Conservation (phyloP, 352 stramenopile species). For the Phytophthora quininea region DNA sequence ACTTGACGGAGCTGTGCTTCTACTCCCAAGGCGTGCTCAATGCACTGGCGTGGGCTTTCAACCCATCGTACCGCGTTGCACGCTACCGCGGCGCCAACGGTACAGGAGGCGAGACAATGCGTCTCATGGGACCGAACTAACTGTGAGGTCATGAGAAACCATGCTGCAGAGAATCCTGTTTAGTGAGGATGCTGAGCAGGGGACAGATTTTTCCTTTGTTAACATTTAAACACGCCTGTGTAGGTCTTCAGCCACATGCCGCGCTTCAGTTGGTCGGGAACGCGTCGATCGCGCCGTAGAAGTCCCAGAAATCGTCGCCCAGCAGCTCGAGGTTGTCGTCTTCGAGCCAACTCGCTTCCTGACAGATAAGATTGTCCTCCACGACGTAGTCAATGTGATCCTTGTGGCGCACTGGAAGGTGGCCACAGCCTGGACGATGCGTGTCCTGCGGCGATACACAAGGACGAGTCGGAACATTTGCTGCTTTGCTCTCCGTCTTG, state of each 20-base stretch:
- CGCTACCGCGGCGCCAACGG: conserved; percentile 38
- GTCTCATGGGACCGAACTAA: conserved; percentile 46
- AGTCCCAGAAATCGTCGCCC: conserved; percentile 85
- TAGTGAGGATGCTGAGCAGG: conserved; percentile 10
- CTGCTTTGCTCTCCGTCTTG: conserved; percentile 15
- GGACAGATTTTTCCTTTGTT: conserved; percentile 9
- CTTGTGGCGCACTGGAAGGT: conserved; percentile 73
- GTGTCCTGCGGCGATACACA: conserved; percentile 44
- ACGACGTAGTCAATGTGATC: conserved; percentile 88
- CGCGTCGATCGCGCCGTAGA: conserved; percentile 73
- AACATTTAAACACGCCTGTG: conserved; percentile 16
- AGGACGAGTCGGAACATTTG: conserved; percentile 5
- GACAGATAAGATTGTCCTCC: conserved; percentile 81
- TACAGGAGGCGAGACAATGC: conserved; percentile 24
- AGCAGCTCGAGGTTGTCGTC: conserved; percentile 69
- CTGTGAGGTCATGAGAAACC: not conserved
- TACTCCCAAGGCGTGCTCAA: conserved; percentile 69
- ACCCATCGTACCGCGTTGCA: conserved; percentile 52
- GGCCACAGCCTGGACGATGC: conserved; percentile 71
- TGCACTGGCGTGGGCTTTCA: conserved; percentile 66
- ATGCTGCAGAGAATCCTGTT: not conserved
- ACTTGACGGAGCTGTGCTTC: conserved; percentile 67
- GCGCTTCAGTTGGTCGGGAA: conserved; percentile 40
- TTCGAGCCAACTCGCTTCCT: conserved; percentile 62
- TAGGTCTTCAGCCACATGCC: conserved; percentile 2